Conservation (phyloP, 305 asterid species). For the Fraxinus ornus region DNA sequence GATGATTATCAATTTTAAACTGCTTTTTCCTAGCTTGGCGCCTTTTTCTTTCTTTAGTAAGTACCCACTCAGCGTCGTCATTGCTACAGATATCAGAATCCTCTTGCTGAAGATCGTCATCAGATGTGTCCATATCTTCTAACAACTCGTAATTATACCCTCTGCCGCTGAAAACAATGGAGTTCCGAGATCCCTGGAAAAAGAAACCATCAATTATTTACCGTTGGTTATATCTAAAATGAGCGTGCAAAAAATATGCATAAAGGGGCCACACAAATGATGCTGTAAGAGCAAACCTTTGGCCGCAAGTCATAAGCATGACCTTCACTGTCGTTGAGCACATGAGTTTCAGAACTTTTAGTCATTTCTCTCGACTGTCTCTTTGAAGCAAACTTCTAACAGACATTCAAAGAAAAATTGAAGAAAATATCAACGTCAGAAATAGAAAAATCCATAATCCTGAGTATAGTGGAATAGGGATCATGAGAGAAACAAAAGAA, state of each 20-base stretch:
- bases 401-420: background rate
- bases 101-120: constrained; percentile 35
- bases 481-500: background rate
- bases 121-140: constrained; percentile 92
- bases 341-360: constrained; percentile 21
- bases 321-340: constrained; percentile 37
- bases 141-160: constrained; percentile 28
- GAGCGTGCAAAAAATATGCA: background rate
- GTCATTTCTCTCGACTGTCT: constrained; percentile 42
- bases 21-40: constrained; percentile 38
- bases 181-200: constrained; percentile 57
- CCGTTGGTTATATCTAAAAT: background rate
- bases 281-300: constrained; percentile 37
- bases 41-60: constrained; percentile 35
- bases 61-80: constrained; percentile 44
- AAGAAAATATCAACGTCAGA: background rate
- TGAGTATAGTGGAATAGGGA: background rate
- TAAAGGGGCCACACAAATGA: background rate
- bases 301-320: constrained; percentile 72
- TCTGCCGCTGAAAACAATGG: constrained; percentile 36
- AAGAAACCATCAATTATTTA: background rate
- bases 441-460: background rate
- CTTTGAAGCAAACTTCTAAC: constrained; percentile 54
- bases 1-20: constrained; percentile 26
- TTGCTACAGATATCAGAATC: constrained; percentile 16